Conservation (phyloP, 2,329 filamentous ascomycete species). For the Orbilia oligospora region DNA sequence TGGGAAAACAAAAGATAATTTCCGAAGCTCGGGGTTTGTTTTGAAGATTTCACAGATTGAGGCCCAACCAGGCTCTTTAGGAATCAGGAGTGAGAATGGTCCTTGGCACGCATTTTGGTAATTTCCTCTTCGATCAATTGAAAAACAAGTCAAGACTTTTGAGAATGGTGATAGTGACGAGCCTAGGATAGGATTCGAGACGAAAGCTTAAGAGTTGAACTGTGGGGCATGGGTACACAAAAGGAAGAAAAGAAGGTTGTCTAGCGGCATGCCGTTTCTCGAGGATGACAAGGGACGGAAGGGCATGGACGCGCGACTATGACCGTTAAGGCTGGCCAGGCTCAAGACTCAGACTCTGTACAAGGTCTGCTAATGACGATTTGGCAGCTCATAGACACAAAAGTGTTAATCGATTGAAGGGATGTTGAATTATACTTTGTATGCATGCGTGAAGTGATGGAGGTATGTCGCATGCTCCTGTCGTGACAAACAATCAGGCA, state of each 20-base stretch:
- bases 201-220: conserved; percentile 20
- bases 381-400: conserved; percentile 12
- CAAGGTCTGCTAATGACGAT: conserved; percentile 36
- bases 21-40: conserved; percentile 36
- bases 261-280: conserved; percentile 38
- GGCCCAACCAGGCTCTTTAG: conserved; percentile 32
- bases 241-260: conserved; percentile 26
- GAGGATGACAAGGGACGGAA: conserved; percentile 16
- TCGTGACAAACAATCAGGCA: conserved; percentile 26
- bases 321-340: conserved; percentile 43
- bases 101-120: conserved; percentile 37
- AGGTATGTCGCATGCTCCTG: conserved; percentile 19
- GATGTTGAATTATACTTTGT: background rate
- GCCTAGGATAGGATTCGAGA: conserved; percentile 1
- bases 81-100: conserved; percentile 25
- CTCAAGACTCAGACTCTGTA: conserved; percentile 4
- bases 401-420: background rate
- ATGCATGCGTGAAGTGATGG: background rate
- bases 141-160: conserved; percentile 19
- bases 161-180: conserved; percentile 37
- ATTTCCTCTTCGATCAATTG: conserved; percentile 35
- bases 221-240: conserved; percentile 43
- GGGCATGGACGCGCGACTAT: conserved; percentile 33
- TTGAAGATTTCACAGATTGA: conserved; percentile 22
- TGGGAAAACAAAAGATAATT: conserved; percentile 36